phyloP scores from a whole-genome alignment of 352 stramenopile species.

The Globisporangium irregulare region DNA sequence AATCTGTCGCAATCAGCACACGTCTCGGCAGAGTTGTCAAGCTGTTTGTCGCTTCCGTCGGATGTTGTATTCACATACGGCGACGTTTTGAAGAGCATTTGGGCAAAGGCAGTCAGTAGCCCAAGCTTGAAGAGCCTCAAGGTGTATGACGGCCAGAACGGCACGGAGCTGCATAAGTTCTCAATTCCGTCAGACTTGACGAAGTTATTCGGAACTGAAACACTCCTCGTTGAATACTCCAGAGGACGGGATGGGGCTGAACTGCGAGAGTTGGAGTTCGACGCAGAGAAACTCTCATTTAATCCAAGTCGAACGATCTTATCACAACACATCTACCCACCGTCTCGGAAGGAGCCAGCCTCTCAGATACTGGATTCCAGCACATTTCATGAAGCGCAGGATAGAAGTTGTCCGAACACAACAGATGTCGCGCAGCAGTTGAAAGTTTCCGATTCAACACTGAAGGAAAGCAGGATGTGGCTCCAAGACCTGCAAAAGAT shows the following conservation, averaged over 20 bases:
- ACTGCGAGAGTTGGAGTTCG: constrained; percentile 19
- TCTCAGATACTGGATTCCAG: background rate
- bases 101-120: constrained; percentile 30
- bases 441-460: constrained; percentile 17
- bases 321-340: constrained; percentile 56
- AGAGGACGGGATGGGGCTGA: constrained; percentile 9
- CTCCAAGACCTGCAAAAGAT: constrained; percentile 65
- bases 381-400: background rate
- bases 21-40: constrained; percentile 35
- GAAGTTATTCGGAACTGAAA: constrained; percentile 44
- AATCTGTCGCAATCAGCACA: constrained; percentile 6
- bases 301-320: constrained; percentile 43
- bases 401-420: background rate
- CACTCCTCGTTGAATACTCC: constrained; percentile 34
- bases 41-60: constrained; percentile 23
- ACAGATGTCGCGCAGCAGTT: background rate
- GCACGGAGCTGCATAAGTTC: constrained; percentile 32
- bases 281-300: constrained; percentile 33
- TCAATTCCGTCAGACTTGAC: constrained; percentile 39
- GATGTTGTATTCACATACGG: constrained; percentile 27
- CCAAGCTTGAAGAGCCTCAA: constrained; percentile 30
- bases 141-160: constrained; percentile 25
- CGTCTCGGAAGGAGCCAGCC: background rate
- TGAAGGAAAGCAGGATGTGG: constrained; percentile 40
- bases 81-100: constrained; percentile 35